A percentile compares a stretch with the other conserved stretches of the same genome.
phyloP scores from a whole-genome alignment of 1,139 yeast genomes.

The Groenewaldozyma sp. region DNA sequence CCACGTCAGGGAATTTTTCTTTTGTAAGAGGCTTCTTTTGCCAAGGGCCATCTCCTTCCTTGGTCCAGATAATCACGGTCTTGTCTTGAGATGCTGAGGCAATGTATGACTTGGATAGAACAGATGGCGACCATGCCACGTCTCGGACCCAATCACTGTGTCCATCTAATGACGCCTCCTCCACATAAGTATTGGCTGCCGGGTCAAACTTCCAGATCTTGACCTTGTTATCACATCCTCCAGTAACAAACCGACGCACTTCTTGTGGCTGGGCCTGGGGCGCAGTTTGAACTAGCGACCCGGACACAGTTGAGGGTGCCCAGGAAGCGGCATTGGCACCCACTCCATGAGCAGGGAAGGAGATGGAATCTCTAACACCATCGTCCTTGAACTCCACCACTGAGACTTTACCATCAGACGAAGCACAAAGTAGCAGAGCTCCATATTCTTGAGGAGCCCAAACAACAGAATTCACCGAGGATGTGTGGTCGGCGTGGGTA shows the following conservation, averaged over 20 bases:
- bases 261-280: slow-evolving; percentile 14
- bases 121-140: slow-evolving; percentile 95
- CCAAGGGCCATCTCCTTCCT: slow-evolving; percentile 68
- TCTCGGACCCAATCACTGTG: slow-evolving; percentile 98
- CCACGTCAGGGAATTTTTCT: slow-evolving; percentile 89
- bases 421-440: slow-evolving; percentile 80
- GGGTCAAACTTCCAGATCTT: slow-evolving; percentile 78
- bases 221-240: slow-evolving; percentile 91
- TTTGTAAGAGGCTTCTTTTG: slow-evolving; percentile 56
- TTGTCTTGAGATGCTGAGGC: slow-evolving; percentile 99
- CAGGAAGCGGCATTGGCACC: slow-evolving; percentile 94
- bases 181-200: slow-evolving; percentile 45
- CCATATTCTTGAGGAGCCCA: slow-evolving; percentile 99
- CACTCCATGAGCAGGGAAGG: slow-evolving; percentile 77
- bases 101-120: slow-evolving; percentile 75
- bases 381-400: slow-evolving; percentile 88
- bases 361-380: slow-evolving; percentile 61
- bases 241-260: slow-evolving; percentile 65
- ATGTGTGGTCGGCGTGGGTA: slow-evolving; percentile 81
- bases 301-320: slow-evolving; percentile 62
- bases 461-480: slow-evolving; percentile 85
- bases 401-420: slow-evolving; percentile 88
- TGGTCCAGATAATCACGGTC: slow-evolving; percentile 90
- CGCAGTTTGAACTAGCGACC: slow-evolving; percentile 29
- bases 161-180: slow-evolving; percentile 75